Base-by-base conservation (phyloP, 169 alveolate genomes). In the Plasmodium gonderi region DNA sequence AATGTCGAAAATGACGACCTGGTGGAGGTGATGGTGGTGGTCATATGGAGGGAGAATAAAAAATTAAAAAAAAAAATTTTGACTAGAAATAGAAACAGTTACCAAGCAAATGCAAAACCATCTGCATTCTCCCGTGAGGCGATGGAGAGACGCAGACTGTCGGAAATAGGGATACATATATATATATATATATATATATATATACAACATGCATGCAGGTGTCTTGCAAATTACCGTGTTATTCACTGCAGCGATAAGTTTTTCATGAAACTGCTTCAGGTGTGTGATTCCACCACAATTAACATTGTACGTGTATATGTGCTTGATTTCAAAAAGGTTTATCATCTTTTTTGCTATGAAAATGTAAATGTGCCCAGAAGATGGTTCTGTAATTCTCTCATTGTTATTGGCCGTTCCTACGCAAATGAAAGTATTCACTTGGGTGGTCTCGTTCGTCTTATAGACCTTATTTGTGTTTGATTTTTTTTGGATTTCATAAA, bases 321-420 rank as follows among this genome's bases (percentile, higher is more conserved):
- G 93, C 40, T 87, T 87, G 31, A 87, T 87, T 75, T 87, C 93
- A 40, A 76, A 82, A 33, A 68, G 12, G 76, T 82, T 82, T 31
- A 31, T 68, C 17, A 67, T 74, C 44, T 87, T 87, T 44, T 87
- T 87, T 40, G 93, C 87, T n/a, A 72, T 33, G 67, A 75, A 87
- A 8, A 87, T 44, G 23, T 87, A 76, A 4, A 87, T 76, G 79
- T 87, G 65, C 11, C 93, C 93, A 42, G 93, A 87, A 20, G 74
- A 51, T 1, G 93, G 93, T 31, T 87, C 93, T 8, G 79, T 74
- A 47, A 38, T 38, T 38, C 74, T 51, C 36, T 87, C 93, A 78
- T 87, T 76, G 33, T 45, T 40, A 31, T 87, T 75, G 26, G 89
- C 85, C 29, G 93, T 87, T 9, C 93, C 93, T 7, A 87, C 93